A percentile compares a stretch with the other conserved stretches of the same genome.
phyloP scores from a whole-genome alignment of 352 stramenopile species.

The Thalassiosira livingstoniorum region DNA sequence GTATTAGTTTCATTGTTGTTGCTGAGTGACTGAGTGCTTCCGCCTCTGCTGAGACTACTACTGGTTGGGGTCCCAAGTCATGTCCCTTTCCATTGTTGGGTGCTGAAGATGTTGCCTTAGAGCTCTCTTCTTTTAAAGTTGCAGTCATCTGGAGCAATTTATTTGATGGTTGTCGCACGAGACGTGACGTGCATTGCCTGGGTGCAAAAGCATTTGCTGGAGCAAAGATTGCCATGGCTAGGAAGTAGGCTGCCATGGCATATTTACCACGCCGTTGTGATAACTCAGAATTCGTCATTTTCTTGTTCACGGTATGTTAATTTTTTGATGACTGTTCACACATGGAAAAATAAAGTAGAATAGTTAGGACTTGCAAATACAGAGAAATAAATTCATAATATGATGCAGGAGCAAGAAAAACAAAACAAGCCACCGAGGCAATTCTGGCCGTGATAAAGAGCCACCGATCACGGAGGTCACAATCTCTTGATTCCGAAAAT shows the following conservation, averaged over 20 bases:
- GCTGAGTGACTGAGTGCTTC: constrained; percentile 79
- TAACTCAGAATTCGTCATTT: constrained; percentile 15
- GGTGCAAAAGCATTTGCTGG: constrained; percentile 39
- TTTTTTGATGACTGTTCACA: not conserved
- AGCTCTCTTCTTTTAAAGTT: constrained; percentile 45
- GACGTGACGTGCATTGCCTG: constrained; percentile 22
- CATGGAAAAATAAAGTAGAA: not conserved
- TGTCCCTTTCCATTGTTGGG: constrained; percentile 22
- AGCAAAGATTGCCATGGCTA: constrained; percentile 14
- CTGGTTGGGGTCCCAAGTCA: constrained; percentile 52
- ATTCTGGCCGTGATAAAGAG: no score
- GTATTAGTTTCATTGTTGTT: constrained; percentile 85
- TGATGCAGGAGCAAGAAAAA: no score
- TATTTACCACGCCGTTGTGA: constrained; percentile 31
- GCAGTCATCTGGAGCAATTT: constrained; percentile 57
- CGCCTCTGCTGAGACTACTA: constrained; percentile 79
- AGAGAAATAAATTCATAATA: no score
- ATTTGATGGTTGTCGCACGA: constrained; percentile 11
- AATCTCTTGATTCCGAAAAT: no score
- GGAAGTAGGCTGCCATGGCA: constrained; percentile 15
- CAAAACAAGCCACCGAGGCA: no score
- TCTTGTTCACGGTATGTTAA: no score
- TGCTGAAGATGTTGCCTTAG: constrained; percentile 18
- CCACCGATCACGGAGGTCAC: no score
- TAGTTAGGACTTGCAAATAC: not conserved